phyloP scores from a whole-genome alignment of 225 moss, liverwort and hornwort genomes.

The Polytrichum formosum region DNA sequence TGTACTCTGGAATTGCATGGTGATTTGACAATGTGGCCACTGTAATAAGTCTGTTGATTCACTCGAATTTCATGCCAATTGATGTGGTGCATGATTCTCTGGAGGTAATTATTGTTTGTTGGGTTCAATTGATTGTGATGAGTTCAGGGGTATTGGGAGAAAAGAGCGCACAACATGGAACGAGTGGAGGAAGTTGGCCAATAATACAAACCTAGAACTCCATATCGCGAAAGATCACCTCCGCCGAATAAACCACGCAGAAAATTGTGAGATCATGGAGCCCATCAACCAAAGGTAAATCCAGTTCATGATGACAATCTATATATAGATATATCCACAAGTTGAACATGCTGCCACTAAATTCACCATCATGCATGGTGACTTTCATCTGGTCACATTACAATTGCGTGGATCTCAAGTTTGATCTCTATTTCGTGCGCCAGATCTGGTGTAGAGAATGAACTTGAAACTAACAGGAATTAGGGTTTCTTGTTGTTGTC shows the following conservation, averaged over 20 bases:
- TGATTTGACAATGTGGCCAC: too few species aligned
- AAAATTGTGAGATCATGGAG: slow-evolving; percentile 12
- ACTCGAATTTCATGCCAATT: background rate
- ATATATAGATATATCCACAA: background rate
- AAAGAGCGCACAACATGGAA: background rate
- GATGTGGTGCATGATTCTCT: background rate
- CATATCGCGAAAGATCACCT: slow-evolving; percentile 4
- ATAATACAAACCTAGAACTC: slow-evolving; percentile 7
- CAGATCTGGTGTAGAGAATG: too few species aligned
- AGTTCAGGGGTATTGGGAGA: background rate
- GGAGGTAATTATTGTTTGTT: background rate
- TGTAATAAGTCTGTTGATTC: background rate
- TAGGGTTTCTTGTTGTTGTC: too few species aligned
- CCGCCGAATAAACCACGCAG: background rate
- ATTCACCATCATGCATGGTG: background rate
- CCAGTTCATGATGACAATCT: background rate
- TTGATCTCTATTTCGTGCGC: background rate
- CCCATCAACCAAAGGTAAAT: background rate
- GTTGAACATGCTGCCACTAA: background rate
- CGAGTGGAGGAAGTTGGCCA: slow-evolving; percentile 8
- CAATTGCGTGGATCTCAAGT: background rate
- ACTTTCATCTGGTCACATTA: background rate
- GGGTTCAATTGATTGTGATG: background rate
- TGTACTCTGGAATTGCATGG: background rate
- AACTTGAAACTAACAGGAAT: too few species aligned